Base-by-base conservation (phyloP, 176 grass and related monocot genomes). In the Oryza rufipogon region DNA sequence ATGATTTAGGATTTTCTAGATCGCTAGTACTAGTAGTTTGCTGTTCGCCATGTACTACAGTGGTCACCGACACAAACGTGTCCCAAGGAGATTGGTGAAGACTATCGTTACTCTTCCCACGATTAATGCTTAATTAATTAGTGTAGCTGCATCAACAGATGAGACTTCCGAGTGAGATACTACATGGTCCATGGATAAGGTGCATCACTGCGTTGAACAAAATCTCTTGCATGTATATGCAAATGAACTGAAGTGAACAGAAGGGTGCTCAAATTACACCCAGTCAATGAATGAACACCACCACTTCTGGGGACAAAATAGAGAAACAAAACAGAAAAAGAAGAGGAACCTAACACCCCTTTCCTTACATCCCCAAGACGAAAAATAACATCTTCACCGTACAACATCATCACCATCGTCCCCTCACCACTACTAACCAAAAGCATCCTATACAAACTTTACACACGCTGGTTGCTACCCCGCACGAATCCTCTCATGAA, bases 211-310 rank as follows among this genome's bases (percentile, higher is more conserved):
- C 23, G 71, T 44, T 70, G 44, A 45, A 80, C 83, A 82, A 86
- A 82, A 90, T 75, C 83, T 73, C 33, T 67, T 73, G 74, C 83
- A 30, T 69, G 66, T 44, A 86, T 58, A 54, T 76, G 85, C 85
- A 91, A 88, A 91, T 58, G 70, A 74, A 54, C 76, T 39, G 42
- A 71, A 85, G 36, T 30, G 63, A 86, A 67, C 84, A 71, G 22
- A 89, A 68, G 90, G 92, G 91, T 86, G 86, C 70, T 71, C 61
- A 92, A 92, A 96, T 92, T 86, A 91, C 97, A 94, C 93, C 93
- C 91, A 84, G 49, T 86, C 71, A 87, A 94, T 86, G 90, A 96
- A 99, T 92, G 79, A 86, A 90, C 65, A 93, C 20, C 75, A 83
- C 22, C 73, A 90, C 75, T 83, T 87, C 38, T 51, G 10, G 68